phyloP scores from a whole-genome alignment of 2,329 filamentous ascomycete species.

The Aspergillus novoparasiticus region DNA sequence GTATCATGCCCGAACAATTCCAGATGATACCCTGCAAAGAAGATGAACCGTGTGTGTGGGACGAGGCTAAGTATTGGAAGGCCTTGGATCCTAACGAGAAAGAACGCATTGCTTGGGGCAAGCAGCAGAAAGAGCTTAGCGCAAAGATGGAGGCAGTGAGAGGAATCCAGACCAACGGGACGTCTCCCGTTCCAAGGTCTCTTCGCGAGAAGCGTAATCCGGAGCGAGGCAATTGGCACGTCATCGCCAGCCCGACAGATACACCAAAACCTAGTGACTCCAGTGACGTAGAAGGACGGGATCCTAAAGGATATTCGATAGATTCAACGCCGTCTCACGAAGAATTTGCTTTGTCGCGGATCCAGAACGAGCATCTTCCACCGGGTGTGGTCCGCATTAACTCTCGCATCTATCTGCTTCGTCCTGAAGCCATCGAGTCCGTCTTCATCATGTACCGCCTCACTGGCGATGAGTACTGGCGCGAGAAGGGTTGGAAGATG shows the following conservation, averaged over 20 bases:
- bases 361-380: slow-evolving; percentile 48
- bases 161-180: not conserved
- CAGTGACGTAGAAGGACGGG: slow-evolving; percentile 8
- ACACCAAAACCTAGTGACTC: not conserved
- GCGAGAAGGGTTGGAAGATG: slow-evolving; percentile 74
- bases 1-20: slow-evolving; percentile 65
- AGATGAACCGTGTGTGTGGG: slow-evolving; percentile 52
- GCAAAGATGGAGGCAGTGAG: not conserved
- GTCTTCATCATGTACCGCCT: slow-evolving; percentile 77
- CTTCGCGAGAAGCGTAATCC: not conserved
- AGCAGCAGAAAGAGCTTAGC: slow-evolving; percentile 25
- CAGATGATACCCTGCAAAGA: slow-evolving; percentile 55
- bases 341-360: slow-evolving; percentile 41
- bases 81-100: slow-evolving; percentile 41
- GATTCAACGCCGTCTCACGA: slow-evolving; percentile 37
- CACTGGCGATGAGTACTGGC: slow-evolving; percentile 67
- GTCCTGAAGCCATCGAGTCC: slow-evolving; percentile 77
- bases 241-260: slow-evolving; percentile 10
- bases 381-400: slow-evolving; percentile 44
- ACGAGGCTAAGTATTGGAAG: slow-evolving; percentile 54
- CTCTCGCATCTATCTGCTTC: slow-evolving; percentile 44
- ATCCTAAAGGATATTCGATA: slow-evolving; percentile 9
- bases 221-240: slow-evolving; percentile 24
- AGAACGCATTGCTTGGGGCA: slow-evolving; percentile 28
- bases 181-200: not conserved